Base-by-base conservation (phyloP, 2,329 filamentous ascomycete genomes). In the Dactylellina drechsleri region DNA sequence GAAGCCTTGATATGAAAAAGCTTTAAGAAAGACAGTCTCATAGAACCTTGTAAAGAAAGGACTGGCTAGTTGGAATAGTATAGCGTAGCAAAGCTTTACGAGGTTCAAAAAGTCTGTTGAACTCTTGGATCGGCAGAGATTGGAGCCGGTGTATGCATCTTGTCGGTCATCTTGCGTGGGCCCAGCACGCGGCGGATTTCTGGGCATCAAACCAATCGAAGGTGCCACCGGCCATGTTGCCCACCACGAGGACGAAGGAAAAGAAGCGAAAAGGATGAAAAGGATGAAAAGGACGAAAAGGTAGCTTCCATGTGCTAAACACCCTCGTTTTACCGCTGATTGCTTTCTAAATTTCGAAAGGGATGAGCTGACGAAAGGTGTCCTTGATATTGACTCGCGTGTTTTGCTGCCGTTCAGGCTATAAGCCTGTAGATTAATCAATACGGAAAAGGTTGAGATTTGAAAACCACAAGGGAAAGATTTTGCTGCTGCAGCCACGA, bases 1-100 rank as follows among this genome's bases (percentile, higher is more conserved):
- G 59, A 71, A 71, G 66, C 66, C 64, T 71, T 58, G 58, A 64
- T 59, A 71, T 64, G 66, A 59, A 65, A 59, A 20, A 49, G 8
- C 28, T 62, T 50, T 57, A 50, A 31, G 36, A 61, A 18, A 18
- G 16, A 20, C 12, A 41, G n/a, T 18, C 5, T 28, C 28, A 2
- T 49, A 4, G 15, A 60, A 10, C 23, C 31, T 36, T 36, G 31
- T 36, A 36, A 23, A 36, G 31, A 36, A 36, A 7, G 31, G 31
- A 36, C 31, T 10, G 10, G 10, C 31, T 36, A 36, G 31, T 36
- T 36, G 6, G 10, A 36, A 36, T 36, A 36, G 6, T 36, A 36
- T 36, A 36, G 23, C 23, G 23, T 36, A 10, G 31, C 6, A 36
- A 7, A 1, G 31, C 10, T 36, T 36, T 36, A 36, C 31, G 10